phyloP scores from a whole-genome alignment of 768 basidiomycete species.

The Termitomyces titanicus region DNA sequence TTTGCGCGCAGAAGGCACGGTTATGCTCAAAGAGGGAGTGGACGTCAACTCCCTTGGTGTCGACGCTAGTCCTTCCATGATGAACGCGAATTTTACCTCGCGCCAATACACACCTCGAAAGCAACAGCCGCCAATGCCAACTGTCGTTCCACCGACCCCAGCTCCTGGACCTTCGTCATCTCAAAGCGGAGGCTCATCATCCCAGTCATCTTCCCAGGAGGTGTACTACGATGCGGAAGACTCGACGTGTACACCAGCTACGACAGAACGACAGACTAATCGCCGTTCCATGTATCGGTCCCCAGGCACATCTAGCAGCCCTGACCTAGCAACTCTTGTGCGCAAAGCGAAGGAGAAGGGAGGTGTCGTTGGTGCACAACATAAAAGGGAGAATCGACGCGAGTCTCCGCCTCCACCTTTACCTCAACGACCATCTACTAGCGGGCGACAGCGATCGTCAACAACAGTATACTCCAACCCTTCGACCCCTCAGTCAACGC shows the following conservation, averaged over 20 bases:
- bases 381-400: constrained; percentile 29
- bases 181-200: constrained; percentile 26
- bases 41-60: constrained; percentile 67
- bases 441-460: constrained; percentile 39
- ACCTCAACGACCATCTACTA: constrained; percentile 30
- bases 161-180: constrained; percentile 30
- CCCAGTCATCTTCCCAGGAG: constrained; percentile 54
- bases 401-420: constrained; percentile 42
- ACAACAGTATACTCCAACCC: constrained; percentile 30
- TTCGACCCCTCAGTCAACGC: constrained; percentile 23
- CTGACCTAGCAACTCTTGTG: constrained; percentile 84
- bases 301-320: constrained; percentile 86
- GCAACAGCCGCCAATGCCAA: constrained; percentile 54
- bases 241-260: constrained; percentile 4
- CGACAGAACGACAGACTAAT: constrained; percentile 64
- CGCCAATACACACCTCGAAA: constrained; percentile 30
- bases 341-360: constrained; percentile 78
- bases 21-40: constrained; percentile 64
- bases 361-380: constrained; percentile 31
- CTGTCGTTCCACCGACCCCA: constrained; percentile 68
- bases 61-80: constrained; percentile 38
- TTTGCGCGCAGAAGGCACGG: constrained; percentile 61
- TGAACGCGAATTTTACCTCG: constrained; percentile 36
- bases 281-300: constrained; percentile 85
- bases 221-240: constrained; percentile 66